A percentile compares a stretch with the other conserved stretches of the same genome.
These are phyloP conservation scores for Raddia guianensis DNA, from an alignment of 176 grass and related monocot species.

Conservation along the genomic window DNA sequence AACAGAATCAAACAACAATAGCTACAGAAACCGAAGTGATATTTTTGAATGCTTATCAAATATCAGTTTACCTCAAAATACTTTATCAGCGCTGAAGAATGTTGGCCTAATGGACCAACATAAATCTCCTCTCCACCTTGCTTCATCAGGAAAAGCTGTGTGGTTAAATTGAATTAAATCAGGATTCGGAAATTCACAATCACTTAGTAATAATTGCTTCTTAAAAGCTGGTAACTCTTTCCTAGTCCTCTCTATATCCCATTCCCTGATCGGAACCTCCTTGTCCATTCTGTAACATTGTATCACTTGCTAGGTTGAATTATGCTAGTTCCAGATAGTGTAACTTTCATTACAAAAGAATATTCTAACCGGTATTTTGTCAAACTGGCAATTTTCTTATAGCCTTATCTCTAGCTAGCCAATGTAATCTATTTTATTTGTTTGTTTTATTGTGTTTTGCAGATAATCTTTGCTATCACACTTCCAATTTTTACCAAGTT, in stretches of 20 bases:
- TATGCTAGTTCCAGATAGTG: too few relatives aligned
- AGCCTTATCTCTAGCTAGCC: too few relatives aligned
- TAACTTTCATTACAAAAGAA: too few relatives aligned
- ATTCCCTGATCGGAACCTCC: neutral
- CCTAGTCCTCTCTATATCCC: too few relatives aligned
- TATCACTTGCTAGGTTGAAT: neutral
- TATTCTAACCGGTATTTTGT: too few relatives aligned
- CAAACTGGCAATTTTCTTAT: too few relatives aligned
- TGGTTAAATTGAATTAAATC: neutral
- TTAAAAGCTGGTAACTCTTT: too few relatives aligned
- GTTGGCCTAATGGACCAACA: neutral
- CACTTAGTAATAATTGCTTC: neutral
- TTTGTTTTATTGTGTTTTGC: too few relatives aligned
- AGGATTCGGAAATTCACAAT: neutral
- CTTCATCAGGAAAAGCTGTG: constrained; percentile 25
- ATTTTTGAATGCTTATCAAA: neutral
- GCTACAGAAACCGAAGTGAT: neutral
- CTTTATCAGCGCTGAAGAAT: neutral
- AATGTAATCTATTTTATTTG: too few relatives aligned
- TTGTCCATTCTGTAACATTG: neutral
- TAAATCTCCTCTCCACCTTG: constrained; percentile 6
- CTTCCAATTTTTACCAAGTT: neutral
- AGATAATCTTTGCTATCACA: too few relatives aligned
- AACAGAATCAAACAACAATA: neutral
- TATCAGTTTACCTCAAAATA: neutral